Evolutionary conservation across 305 asterid genomes (phyloP).

Genomic region (Fraxinus sp.): DNA sequence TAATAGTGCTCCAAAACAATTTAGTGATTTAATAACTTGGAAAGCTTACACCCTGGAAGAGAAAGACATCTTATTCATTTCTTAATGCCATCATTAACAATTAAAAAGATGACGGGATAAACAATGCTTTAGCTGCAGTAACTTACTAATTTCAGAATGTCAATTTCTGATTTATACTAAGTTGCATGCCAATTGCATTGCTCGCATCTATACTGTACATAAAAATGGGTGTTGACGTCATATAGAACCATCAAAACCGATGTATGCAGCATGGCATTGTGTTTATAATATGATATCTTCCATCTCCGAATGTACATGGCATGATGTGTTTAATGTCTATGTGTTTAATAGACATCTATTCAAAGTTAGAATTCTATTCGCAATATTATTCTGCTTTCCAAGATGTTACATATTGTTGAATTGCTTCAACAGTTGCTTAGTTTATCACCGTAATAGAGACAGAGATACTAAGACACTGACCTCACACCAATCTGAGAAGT

Average conservation of each 20-base stretch:
- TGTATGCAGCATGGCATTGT: background rate
- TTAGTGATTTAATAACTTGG: conserved; percentile 14
- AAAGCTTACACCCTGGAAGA: background rate
- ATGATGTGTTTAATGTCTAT: background rate
- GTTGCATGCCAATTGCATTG: background rate
- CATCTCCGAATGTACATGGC: background rate
- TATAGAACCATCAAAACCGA: background rate
- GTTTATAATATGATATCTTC: background rate
- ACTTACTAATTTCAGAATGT: background rate
- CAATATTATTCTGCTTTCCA: background rate
- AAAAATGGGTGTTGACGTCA: background rate
- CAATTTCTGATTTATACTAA: background rate
- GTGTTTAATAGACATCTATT: background rate
- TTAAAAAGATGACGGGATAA: background rate
- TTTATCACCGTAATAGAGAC: background rate
- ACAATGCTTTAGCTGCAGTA: background rate
- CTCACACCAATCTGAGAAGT: conserved; percentile 95
- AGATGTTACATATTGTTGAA: background rate
- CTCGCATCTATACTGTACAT: background rate
- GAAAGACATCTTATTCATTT: background rate
- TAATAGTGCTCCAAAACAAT: background rate
- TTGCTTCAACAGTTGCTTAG: conserved; percentile 13
- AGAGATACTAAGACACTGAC: conserved; percentile 39
- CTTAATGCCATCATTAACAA: background rate
- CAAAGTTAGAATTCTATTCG: background rate